phyloP scores from a whole-genome alignment of 2,329 filamentous ascomycete species.

The Rosellinia necatrix region DNA sequence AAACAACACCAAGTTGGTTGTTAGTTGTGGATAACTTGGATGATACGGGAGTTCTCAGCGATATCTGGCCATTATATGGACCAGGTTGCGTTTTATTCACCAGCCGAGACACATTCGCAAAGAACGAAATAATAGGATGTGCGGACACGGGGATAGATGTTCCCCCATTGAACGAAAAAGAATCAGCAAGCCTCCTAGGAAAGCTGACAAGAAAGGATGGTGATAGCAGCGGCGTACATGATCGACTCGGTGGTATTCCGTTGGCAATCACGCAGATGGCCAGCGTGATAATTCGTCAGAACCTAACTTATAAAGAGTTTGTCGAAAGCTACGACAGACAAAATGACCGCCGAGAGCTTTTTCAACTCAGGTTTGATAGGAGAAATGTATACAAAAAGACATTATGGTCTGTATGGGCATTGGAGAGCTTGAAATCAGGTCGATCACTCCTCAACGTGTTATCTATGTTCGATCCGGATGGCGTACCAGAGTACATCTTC shows the following conservation, averaged over 20 bases:
- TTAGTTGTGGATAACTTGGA: neutral
- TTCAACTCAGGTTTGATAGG: neutral
- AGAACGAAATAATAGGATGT: too few species aligned
- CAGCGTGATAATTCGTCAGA: neutral
- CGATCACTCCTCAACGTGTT: neutral
- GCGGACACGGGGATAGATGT: neutral
- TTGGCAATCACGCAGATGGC: neutral
- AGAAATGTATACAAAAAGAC: neutral
- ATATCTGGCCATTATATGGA: neutral
- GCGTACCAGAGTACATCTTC: neutral
- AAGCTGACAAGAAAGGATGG: neutral
- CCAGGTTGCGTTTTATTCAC: neutral
- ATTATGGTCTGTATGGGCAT: neutral
- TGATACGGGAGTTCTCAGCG: neutral
- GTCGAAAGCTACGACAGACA: neutral
- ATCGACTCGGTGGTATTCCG: neutral
- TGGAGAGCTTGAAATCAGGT: neutral
- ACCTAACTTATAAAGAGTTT: neutral
- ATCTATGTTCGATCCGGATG: neutral
- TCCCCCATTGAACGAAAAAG: neutral
- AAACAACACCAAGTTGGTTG: neutral
- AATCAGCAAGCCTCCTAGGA: neutral
- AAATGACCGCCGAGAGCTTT: neutral
- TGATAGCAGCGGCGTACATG: neutral
- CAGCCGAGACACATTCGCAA: neutral